Conservation (phyloP, 1,284 basidiomycete species). For the Trichosporon asahii region DNA sequence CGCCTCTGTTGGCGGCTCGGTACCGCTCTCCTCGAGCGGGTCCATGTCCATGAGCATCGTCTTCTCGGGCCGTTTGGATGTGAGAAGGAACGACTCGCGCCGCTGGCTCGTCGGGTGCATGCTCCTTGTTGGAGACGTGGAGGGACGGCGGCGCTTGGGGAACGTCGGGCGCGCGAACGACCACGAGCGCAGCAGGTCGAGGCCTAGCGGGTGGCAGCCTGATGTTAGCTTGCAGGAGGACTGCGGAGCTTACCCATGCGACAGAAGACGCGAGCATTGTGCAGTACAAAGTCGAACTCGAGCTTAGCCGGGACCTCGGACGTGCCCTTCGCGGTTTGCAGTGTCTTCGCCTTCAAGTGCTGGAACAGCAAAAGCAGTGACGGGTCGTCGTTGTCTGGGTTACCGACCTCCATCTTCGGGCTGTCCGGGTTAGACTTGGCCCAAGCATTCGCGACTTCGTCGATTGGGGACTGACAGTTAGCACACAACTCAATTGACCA, state of each 20-base stretch:
- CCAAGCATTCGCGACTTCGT: constrained; percentile 36
- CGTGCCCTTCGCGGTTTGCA: constrained; percentile 86
- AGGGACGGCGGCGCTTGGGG: constrained; percentile 26
- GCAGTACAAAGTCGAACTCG: constrained; percentile 90
- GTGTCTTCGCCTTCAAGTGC: constrained; percentile 80
- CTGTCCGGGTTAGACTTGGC: not conserved
- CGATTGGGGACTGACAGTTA: constrained; percentile 38
- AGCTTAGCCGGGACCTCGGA: constrained; percentile 79
- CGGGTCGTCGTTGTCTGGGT: constrained; percentile 86
- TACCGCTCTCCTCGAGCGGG: constrained; percentile 54
- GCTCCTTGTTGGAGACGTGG: constrained; percentile 18
- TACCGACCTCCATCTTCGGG: constrained; percentile 61
- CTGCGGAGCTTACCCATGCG: constrained; percentile 70
- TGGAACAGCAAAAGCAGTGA: constrained; percentile 83
- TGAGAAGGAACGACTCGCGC: constrained; percentile 58
- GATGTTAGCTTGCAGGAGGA: constrained; percentile 2
- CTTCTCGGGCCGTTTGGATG: constrained; percentile 61
- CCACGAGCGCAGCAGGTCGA: constrained; percentile 83
- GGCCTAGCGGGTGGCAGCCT: constrained; percentile 89
- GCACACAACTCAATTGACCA: no score
- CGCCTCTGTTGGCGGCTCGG: constrained; percentile 59
- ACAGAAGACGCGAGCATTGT: constrained; percentile 85
- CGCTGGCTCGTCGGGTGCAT: constrained; percentile 16
- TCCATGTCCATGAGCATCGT: constrained; percentile 80
- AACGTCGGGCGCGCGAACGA: constrained; percentile 72